Evolutionary conservation across 176 grass and related monocot genomes (phyloP).

Genomic region (Secale cereale): DNA sequence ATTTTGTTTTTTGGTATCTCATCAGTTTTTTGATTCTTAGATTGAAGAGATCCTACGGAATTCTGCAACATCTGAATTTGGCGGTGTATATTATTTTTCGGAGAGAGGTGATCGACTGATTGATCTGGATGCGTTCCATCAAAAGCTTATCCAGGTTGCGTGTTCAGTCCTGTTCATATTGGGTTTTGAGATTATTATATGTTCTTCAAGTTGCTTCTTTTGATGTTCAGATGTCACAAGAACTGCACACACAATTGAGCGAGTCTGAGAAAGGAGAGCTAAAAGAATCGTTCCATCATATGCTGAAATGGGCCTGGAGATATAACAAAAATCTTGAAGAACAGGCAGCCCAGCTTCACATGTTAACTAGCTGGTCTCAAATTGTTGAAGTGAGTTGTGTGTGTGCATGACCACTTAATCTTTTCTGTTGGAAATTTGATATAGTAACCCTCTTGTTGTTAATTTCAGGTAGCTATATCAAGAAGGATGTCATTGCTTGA

Average conservation of each 20-base stretch:
- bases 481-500: conserved; percentile 97
- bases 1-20: conserved; percentile 7
- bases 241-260: conserved; percentile 45
- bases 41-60: conserved; percentile 70
- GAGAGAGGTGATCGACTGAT: conserved; percentile 88
- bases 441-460: neutral
- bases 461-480: conserved; percentile 76
- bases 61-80: conserved; percentile 63
- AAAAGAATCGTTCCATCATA: conserved; percentile 78
- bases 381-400: conserved; percentile 72
- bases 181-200: neutral
- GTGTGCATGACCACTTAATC: conserved; percentile 26
- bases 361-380: conserved; percentile 96
- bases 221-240: conserved; percentile 49
- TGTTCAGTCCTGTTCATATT: conserved; percentile 13
- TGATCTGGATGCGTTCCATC: conserved; percentile 81
- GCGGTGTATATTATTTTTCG: conserved; percentile 93
- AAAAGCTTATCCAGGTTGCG: conserved; percentile 77
- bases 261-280: conserved; percentile 68
- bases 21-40: conserved; percentile 35
- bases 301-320: conserved; percentile 92
- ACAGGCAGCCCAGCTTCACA: conserved; percentile 93
- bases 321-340: conserved; percentile 98
- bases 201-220: conserved; percentile 23
- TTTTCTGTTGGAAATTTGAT: neutral